Percentiles rank a stretch among this genome's conserved stretches.
Evolutionary conservation across 2,329 filamentous ascomycete genomes (phyloP).

Genomic region (Colletotrichum sp.): DNA sequence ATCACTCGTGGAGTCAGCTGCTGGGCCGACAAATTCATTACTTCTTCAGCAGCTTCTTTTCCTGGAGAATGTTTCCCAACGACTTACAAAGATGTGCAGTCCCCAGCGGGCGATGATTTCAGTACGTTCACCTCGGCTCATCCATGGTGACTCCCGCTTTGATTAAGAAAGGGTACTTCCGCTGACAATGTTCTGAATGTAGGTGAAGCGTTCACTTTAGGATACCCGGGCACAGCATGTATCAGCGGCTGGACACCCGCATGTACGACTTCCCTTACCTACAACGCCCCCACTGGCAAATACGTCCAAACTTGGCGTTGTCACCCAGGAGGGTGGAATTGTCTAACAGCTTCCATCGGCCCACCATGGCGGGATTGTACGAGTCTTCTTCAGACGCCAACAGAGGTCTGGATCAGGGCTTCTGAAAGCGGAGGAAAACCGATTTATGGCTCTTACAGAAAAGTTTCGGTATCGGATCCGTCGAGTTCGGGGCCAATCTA

Average conservation of each 20-base stretch:
- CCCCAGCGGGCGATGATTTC: background rate
- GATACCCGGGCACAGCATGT: conserved; percentile 9
- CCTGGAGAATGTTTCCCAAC: background rate
- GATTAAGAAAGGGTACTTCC: background rate
- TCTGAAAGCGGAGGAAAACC: background rate
- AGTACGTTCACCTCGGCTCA: background rate
- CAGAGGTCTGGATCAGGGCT: background rate
- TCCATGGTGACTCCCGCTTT: background rate
- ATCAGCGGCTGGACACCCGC: conserved; percentile 5
- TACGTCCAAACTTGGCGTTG: conserved; percentile 7
- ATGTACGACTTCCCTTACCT: background rate
- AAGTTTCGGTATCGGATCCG: background rate
- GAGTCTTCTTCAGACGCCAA: background rate
- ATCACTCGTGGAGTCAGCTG: background rate
- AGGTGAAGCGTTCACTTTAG: background rate
- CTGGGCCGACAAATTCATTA: background rate
- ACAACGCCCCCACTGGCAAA: background rate
- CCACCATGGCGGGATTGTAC: background rate
- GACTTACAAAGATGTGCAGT: background rate
- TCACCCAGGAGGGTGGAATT: background rate
- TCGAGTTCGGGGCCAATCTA: background rate
- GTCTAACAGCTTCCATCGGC: background rate
- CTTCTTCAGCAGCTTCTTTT: background rate
- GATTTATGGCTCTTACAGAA: background rate
- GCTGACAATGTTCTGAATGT: background rate